These are phyloP conservation scores for Candida berthetii DNA, from an alignment of 805 yeast species.

Conservation along the genomic window DNA sequence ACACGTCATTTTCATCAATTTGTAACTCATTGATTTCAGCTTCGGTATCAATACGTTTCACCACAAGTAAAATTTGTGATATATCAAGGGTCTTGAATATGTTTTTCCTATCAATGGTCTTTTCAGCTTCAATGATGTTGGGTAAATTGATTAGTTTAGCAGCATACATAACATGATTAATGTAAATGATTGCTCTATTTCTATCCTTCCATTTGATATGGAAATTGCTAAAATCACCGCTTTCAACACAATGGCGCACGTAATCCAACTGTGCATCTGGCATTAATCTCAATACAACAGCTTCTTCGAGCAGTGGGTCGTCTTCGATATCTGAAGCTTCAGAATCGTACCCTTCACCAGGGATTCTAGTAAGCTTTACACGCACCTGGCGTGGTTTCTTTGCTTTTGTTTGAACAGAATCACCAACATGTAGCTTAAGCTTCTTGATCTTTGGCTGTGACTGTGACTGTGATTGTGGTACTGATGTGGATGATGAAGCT, in stretches of 20 bases:
- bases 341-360: constrained; percentile 95
- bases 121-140: constrained; percentile 78
- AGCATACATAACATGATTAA: constrained; percentile 67
- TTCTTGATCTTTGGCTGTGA: constrained; percentile 1
- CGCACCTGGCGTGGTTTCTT: constrained; percentile 15
- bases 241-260: constrained; percentile 69
- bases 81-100: constrained; percentile 83
- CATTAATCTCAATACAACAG: constrained; percentile 70
- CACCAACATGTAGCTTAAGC: neutral
- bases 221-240: constrained; percentile 68
- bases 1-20: constrained; percentile 32
- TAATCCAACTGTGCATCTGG: constrained; percentile 64
- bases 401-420: neutral
- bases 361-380: constrained; percentile 57
- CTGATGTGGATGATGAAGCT: neutral
- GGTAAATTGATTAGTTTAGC: constrained; percentile 90
- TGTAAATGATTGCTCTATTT: constrained; percentile 67
- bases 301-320: constrained; percentile 89
- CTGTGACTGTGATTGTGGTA: neutral
- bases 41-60: constrained; percentile 43
- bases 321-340: constrained; percentile 96
- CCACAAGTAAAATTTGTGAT: constrained; percentile 76
- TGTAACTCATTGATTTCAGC: constrained; percentile 37
- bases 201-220: constrained; percentile 79
- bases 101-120: constrained; percentile 85